A percentile compares a stretch with the other conserved stretches of the same genome.
Evolutionary conservation across 1,284 basidiomycete species (phyloP).

Genomic region (Pyrrhoderma noxium): DNA sequence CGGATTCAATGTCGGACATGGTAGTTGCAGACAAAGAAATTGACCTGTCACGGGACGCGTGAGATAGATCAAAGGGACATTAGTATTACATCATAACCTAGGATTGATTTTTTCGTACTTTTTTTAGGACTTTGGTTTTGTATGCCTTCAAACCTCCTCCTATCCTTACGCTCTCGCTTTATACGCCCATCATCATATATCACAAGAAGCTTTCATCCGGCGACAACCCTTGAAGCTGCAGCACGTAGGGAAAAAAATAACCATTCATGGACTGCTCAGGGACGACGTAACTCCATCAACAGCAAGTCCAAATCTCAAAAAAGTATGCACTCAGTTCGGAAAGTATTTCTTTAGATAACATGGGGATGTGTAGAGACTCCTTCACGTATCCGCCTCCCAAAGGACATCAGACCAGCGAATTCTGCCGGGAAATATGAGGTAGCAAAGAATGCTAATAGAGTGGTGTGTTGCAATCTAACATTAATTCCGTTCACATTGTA

Average conservation of each 20-base stretch:
- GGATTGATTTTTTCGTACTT: too few species aligned
- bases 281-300: too few species aligned
- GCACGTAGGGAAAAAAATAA: background rate
- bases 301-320: too few species aligned
- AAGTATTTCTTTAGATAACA: background rate
- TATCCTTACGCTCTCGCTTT: too few species aligned
- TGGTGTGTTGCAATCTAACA: constrained; percentile 5
- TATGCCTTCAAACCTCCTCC: too few species aligned
- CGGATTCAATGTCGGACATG: constrained; percentile 13
- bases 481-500: constrained; percentile 6
- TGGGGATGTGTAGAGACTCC: constrained; percentile 14
- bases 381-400: constrained; percentile 32
- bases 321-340: too few species aligned
- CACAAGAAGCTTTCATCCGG: constrained; percentile 1
- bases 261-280: too few species aligned
- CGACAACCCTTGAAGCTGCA: background rate
- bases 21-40: background rate
- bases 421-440: constrained; percentile 24
- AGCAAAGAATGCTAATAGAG: constrained; percentile 30
- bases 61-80: too few species aligned
- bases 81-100: too few species aligned
- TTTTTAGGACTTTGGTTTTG: too few species aligned
- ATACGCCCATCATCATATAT: too few species aligned
- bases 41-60: too few species aligned
- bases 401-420: constrained; percentile 29